Evolutionary conservation across 2,329 filamentous ascomycete species (phyloP).

Genomic region (Sporothrix euskadiensis): DNA sequence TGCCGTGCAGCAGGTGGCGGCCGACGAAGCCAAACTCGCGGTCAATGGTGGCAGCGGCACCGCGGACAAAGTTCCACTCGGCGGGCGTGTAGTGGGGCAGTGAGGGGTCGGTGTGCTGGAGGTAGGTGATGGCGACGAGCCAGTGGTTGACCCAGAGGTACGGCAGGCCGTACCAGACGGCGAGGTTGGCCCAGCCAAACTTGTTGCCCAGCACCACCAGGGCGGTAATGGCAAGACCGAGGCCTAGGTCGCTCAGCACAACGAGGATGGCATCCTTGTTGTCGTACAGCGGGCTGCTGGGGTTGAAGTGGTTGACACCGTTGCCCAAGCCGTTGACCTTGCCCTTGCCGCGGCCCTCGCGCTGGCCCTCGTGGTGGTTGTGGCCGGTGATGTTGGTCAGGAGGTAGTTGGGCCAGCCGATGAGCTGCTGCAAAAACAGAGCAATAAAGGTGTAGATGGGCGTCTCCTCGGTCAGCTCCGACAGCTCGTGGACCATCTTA

Average conservation of each 20-base stretch:
- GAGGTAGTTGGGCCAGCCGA: slow-evolving; percentile 93
- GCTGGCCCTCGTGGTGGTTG: slow-evolving; percentile 87
- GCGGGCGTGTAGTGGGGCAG: slow-evolving; percentile 86
- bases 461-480: slow-evolving; percentile 91
- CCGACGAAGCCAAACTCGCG: slow-evolving; percentile 96
- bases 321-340: slow-evolving; percentile 79
- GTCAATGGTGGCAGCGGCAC: slow-evolving; percentile 91
- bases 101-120: slow-evolving; percentile 92
- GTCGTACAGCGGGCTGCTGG: slow-evolving; percentile 86
- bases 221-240: slow-evolving; percentile 60
- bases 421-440: slow-evolving; percentile 80
- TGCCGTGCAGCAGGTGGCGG: slow-evolving; percentile 84
- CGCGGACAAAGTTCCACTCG: slow-evolving; percentile 88
- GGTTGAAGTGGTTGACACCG: slow-evolving; percentile 95
- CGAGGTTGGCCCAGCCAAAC: slow-evolving; percentile 82
- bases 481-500: slow-evolving; percentile 74
- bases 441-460: slow-evolving; percentile 75
- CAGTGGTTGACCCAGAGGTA: slow-evolving; percentile 99
- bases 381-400: slow-evolving; percentile 92
- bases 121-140: slow-evolving; percentile 95
- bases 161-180: slow-evolving; percentile 92
- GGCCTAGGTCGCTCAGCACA: slow-evolving; percentile 79
- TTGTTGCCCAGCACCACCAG: slow-evolving; percentile 71
- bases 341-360: slow-evolving; percentile 88
- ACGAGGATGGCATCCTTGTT: slow-evolving; percentile 87